phyloP scores from a whole-genome alignment of 768 basidiomycete species.

The Psilocybe cyanescens region DNA sequence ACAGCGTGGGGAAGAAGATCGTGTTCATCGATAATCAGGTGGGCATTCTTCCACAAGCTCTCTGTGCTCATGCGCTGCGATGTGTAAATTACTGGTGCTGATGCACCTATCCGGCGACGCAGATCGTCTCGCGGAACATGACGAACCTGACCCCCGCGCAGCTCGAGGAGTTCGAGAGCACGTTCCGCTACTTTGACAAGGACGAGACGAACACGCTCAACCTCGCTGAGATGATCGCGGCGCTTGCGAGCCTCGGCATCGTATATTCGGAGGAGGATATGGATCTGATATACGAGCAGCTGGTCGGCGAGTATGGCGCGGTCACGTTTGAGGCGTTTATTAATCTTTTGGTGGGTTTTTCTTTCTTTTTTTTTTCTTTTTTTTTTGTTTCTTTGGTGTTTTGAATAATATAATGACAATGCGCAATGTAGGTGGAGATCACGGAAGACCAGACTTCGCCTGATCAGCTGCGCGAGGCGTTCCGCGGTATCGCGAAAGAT shows the following conservation, averaged over 20 bases:
- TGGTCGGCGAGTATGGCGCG: constrained; percentile 81
- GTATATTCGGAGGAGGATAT: constrained; percentile 93
- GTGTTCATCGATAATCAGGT: constrained; percentile 97
- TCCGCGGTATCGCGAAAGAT: constrained; percentile 88
- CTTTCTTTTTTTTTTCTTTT: neutral
- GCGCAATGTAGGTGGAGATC: constrained; percentile 77
- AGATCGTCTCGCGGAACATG: constrained; percentile 95
- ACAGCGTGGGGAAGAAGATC: constrained; percentile 87
- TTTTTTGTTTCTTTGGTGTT: neutral
- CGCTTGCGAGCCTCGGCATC: constrained; percentile 92
- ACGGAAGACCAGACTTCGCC: constrained; percentile 94
- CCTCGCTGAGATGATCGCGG: constrained; percentile 88
- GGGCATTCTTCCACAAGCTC: constrained; percentile 12
- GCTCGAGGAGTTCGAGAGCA: constrained; percentile 94
- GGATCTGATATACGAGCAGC: constrained; percentile 79
- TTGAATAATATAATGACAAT: neutral
- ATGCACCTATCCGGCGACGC: neutral
- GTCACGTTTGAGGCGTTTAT: constrained; percentile 95
- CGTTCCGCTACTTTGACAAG: constrained; percentile 96
- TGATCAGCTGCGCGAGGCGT: constrained; percentile 90
- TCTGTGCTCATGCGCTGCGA: too few relatives aligned
- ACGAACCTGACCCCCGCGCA: constrained; percentile 95
- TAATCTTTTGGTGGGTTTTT: constrained; percentile 76
- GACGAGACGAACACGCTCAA: constrained; percentile 90
- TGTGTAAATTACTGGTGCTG: too few relatives aligned